Conservation (phyloP, 345 rosid species). For the Brassica juncea region DNA sequence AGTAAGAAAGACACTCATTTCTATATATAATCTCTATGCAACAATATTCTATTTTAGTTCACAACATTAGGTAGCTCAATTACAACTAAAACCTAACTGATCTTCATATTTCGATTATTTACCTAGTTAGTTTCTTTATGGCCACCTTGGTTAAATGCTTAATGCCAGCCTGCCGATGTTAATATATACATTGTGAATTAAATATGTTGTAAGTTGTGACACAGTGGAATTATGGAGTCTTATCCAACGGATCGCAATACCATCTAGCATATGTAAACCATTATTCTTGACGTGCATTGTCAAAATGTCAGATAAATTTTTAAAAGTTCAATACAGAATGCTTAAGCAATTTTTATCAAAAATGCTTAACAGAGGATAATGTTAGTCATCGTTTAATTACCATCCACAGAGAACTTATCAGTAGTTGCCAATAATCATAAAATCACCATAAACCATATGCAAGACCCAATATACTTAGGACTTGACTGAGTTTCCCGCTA, state of each 20-base stretch:
- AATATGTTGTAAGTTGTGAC: background rate
- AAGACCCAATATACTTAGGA: background rate
- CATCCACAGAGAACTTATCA: background rate
- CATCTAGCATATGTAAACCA: background rate
- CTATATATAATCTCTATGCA: background rate
- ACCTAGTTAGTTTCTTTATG: background rate
- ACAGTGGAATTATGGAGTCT: background rate
- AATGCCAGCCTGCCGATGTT: background rate
- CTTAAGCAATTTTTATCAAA: background rate
- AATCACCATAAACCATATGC: background rate
- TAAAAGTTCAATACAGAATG: background rate
- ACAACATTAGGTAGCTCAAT: constrained; percentile 1
- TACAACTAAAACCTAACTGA: background rate
- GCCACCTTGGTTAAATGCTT: background rate
- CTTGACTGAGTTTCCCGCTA: too few species aligned
- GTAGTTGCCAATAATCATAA: background rate
- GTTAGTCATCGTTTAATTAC: background rate
- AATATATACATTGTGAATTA: background rate
- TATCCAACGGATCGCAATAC: background rate
- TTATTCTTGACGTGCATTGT: background rate
- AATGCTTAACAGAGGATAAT: background rate
- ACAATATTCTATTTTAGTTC: background rate
- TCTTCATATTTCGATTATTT: background rate
- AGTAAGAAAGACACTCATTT: background rate
- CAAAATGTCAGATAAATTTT: background rate